phyloP scores from a whole-genome alignment of 371 early-diverging fungal species.

The Sporodiniella umbellata region DNA sequence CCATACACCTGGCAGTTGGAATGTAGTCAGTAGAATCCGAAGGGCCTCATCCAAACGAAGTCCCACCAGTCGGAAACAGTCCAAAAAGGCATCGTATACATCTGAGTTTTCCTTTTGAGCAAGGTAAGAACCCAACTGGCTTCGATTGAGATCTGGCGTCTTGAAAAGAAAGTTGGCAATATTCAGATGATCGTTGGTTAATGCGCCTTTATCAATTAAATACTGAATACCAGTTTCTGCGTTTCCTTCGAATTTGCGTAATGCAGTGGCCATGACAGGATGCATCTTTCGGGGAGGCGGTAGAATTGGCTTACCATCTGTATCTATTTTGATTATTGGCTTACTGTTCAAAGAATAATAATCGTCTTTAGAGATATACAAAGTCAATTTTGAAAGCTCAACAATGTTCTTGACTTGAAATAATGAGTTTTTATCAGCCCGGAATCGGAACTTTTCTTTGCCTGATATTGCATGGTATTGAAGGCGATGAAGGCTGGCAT shows the following conservation, averaged over 20 bases:
- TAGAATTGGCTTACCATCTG: conserved; percentile 15
- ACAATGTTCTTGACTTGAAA: conserved; percentile 65
- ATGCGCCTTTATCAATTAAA: conserved; percentile 67
- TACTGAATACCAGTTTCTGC: conserved; percentile 68
- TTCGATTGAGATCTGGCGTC: conserved; percentile 74
- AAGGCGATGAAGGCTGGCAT: no score
- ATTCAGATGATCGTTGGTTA: conserved; percentile 65
- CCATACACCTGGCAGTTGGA: conserved; percentile 75
- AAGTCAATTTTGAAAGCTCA: conserved; percentile 49
- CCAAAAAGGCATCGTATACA: conserved; percentile 73
- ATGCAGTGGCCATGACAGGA: conserved; percentile 56
- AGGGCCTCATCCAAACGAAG: conserved; percentile 80
- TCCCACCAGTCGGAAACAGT: conserved; percentile 69
- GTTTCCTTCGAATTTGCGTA: conserved; percentile 69
- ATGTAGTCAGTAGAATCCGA: conserved; percentile 68
- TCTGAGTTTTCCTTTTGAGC: conserved; percentile 49
- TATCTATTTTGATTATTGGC: conserved; percentile 8
- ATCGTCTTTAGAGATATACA: conserved; percentile 52
- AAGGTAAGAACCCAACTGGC: conserved; percentile 67
- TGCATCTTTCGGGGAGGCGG: conserved; percentile 54
- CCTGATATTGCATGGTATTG: conserved; percentile 6
- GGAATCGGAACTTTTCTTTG: conserved; percentile 23
- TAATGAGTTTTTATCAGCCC: conserved; percentile 50
- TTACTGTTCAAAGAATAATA: conserved; percentile 23
- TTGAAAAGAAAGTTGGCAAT: conserved; percentile 84